Evolutionary conservation across 2,329 filamentous ascomycete species (phyloP), one percentile per base, ranked within the genome.

Genomic region (Cladosporium sp.): DNA sequence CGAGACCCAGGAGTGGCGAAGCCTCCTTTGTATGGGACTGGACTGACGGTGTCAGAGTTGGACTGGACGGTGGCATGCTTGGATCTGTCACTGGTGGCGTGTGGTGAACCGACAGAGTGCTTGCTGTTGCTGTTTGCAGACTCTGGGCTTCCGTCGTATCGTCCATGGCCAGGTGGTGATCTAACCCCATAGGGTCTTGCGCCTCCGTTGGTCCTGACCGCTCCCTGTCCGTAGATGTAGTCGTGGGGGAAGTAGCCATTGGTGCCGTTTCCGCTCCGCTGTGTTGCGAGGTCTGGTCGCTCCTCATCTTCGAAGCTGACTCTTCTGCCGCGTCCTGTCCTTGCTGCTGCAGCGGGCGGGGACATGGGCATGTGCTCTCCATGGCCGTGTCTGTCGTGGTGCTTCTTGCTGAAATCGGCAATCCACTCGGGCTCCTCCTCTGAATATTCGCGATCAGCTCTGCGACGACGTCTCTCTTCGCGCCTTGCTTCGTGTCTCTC

Each of bases 221-320:
- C 49, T 21, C 59, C 59, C 34, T 41, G 30, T 15, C 61, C 61
- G 15, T 55, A 47, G 36, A 57, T 32, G 51, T 57, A 30, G 21
- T 55, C 49, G 34, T 57, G 15, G 49, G 61, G 26, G 4, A 24
- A 3, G 21, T 57, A 57, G 2, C 49, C 51, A 26, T 21, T 18
- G 30, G 24, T n/a, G 18, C 18, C 11, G 51, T 30, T 2, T 21
- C 61, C 51, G 12, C n/a, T 55, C 4, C 2, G 26, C 26, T 47
- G 14, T 38, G 32, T 30, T 36, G 32, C 15, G 49, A 64, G 34
- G 15, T 57, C 26, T n/a, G 61, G 36, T 36, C 6, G 36, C 36
- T 57, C 24, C 51, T 64, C 28, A 24, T 47, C 61, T 34, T 55
- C 61, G 51, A 64, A 64, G 51, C 61, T 64, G 61, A 64, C 61